Evolutionary conservation across 768 basidiomycete species (phyloP).

Genomic region (Pilatotrama ljubarskyi): DNA sequence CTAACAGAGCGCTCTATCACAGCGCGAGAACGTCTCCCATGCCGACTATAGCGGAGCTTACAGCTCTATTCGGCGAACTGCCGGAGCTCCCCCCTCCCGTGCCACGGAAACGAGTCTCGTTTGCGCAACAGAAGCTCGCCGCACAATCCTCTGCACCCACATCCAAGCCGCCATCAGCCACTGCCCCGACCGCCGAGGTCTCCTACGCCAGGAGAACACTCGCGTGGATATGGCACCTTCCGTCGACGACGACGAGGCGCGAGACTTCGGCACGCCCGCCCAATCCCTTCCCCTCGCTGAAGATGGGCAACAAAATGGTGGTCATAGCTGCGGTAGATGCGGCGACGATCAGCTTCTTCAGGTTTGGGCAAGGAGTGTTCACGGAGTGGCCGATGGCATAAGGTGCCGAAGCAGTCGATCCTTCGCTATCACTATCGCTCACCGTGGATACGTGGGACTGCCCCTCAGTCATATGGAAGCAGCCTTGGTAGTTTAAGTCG

Average conservation of each 20-base stretch:
- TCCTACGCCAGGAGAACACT: constrained; percentile 19
- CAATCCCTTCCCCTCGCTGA: constrained; percentile 80
- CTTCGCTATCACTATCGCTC: too few species aligned
- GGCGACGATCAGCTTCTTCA: constrained; percentile 85
- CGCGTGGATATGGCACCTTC: constrained; percentile 27
- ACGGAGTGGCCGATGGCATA: constrained; percentile 74
- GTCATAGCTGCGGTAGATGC: constrained; percentile 88
- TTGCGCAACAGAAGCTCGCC: constrained; percentile 23
- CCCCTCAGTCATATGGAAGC: background rate
- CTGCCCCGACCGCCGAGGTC: background rate
- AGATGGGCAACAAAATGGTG: constrained; percentile 80
- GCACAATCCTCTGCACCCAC: constrained; percentile 1
- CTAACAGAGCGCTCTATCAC: background rate
- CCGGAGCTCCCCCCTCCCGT: constrained; percentile 64
- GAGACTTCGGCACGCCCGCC: constrained; percentile 40
- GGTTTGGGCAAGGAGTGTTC: constrained; percentile 85
- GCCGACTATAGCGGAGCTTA: constrained; percentile 79
- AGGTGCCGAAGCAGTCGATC: background rate
- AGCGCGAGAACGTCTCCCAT: constrained; percentile 84
- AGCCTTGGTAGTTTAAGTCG: too few species aligned
- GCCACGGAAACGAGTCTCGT: constrained; percentile 44
- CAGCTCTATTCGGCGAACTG: constrained; percentile 65
- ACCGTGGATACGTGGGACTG: too few species aligned
- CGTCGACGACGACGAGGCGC: constrained; percentile 9
- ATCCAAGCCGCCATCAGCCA: background rate